phyloP scores from a whole-genome alignment of 2,329 filamentous ascomycete genomes.

The Penicillium sp. region DNA sequence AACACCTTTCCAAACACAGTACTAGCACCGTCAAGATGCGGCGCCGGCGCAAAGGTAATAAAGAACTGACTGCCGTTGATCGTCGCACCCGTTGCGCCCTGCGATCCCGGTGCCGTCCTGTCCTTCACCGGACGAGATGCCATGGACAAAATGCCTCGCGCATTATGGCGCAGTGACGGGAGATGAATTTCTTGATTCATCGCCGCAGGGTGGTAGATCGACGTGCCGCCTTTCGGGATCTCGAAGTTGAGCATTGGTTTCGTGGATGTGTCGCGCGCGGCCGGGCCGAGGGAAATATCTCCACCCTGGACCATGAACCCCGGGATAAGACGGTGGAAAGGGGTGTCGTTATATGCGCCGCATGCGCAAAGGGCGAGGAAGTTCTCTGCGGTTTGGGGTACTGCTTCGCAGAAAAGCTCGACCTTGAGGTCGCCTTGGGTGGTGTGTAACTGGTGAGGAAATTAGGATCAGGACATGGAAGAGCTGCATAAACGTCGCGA shows the following conservation, averaged over 20 bases:
- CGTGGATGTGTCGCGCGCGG: slow-evolving; percentile 42
- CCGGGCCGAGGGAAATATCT: slow-evolving; percentile 46
- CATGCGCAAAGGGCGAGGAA: slow-evolving; percentile 64
- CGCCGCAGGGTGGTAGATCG: slow-evolving; percentile 50
- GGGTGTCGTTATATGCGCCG: slow-evolving; percentile 57
- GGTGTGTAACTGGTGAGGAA: slow-evolving; percentile 64
- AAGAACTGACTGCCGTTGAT: slow-evolving; percentile 62
- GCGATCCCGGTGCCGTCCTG: slow-evolving; percentile 46
- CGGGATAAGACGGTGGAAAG: slow-evolving; percentile 61
- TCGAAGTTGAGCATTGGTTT: slow-evolving; percentile 44
- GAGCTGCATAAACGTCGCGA: not conserved
- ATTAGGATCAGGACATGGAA: not conserved
- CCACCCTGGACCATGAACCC: slow-evolving; percentile 64
- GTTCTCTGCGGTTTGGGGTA: slow-evolving; percentile 86
- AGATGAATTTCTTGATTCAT: slow-evolving; percentile 61
- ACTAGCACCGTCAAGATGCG: slow-evolving; percentile 64
- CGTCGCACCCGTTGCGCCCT: slow-evolving; percentile 36
- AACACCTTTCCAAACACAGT: slow-evolving; percentile 63
- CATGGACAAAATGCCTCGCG: slow-evolving; percentile 57
- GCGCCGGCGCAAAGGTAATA: slow-evolving; percentile 57
- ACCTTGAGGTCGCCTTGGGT: slow-evolving; percentile 87
- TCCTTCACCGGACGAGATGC: slow-evolving; percentile 51
- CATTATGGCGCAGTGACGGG: slow-evolving; percentile 56
- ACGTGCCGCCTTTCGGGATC: slow-evolving; percentile 55
- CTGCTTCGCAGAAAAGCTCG: slow-evolving; percentile 91